phyloP scores from a whole-genome alignment of 176 grass and related monocot species.

The Cenchrus americanus region DNA sequence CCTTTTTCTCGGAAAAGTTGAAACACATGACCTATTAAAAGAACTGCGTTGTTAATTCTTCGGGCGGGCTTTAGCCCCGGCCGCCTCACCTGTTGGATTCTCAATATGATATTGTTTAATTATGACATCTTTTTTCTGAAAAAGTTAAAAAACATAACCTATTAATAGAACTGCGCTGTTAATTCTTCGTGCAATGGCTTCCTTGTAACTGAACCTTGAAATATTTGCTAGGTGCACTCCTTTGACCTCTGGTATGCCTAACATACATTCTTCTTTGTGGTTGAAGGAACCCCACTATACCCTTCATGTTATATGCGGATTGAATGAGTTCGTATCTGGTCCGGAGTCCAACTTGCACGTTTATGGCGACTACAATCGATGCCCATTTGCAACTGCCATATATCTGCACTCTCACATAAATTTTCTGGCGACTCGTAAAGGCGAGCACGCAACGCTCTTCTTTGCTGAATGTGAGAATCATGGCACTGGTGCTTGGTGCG shows the following conservation, averaged over 20 bases:
- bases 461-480: slow-evolving; percentile 35
- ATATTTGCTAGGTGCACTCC: too few species aligned
- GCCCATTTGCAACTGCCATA: not conserved
- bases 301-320: not conserved
- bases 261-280: not conserved
- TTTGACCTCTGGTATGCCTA: not conserved
- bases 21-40: too few species aligned
- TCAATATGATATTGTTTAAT: slow-evolving; percentile 1
- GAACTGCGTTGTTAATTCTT: too few species aligned
- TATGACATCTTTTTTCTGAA: slow-evolving; percentile 1
- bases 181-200: slow-evolving; percentile 3
- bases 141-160: slow-evolving; percentile 13
- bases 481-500: not conserved
- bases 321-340: slow-evolving; percentile 24
- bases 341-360: not conserved
- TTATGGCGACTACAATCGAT: not conserved
- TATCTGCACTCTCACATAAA: slow-evolving; percentile 14
- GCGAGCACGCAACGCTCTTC: slow-evolving; percentile 6
- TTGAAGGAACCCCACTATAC: not conserved
- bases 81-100: too few species aligned
- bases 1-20: too few species aligned
- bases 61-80: too few species aligned
- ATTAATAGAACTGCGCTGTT: not conserved
- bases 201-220: slow-evolving; percentile 14
- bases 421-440: not conserved